Conservation (phyloP, 2,329 filamentous ascomycete species). For the Bisporella sp. region DNA sequence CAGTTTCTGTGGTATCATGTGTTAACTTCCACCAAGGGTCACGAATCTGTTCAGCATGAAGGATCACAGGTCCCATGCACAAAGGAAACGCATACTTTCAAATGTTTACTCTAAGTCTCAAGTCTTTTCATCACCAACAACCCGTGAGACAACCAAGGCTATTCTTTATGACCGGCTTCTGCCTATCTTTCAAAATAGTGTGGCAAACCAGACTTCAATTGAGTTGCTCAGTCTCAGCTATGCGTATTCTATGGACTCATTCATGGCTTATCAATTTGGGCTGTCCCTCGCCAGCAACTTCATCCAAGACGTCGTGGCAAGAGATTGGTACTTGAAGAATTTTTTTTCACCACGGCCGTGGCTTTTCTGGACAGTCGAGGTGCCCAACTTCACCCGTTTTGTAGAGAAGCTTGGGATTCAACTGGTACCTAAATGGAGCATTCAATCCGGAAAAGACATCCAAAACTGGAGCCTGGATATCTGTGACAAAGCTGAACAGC, state of each 20-base stretch:
- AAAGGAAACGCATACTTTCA: constrained; percentile 67
- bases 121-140: constrained; percentile 50
- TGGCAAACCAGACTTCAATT: constrained; percentile 10
- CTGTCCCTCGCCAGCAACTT: constrained; percentile 53
- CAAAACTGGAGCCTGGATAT: neutral
- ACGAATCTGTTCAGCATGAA: constrained; percentile 59
- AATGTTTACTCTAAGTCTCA: constrained; percentile 75
- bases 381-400: neutral
- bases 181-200: constrained; percentile 37
- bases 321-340: neutral
- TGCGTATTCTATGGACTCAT: constrained; percentile 67
- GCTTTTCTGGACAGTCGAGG: neutral
- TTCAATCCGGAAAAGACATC: neutral
- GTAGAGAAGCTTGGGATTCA: neutral
- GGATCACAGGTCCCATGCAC: constrained; percentile 53
- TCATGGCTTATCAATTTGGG: constrained; percentile 67
- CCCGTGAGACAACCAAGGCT: constrained; percentile 44
- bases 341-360: neutral
- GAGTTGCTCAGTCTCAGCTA: constrained; percentile 59
- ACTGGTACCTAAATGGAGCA: neutral
- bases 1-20: neutral
- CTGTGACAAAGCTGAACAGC: neutral
- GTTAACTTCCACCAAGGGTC: neutral
- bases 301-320: neutral
- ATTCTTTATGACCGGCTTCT: constrained; percentile 55